phyloP scores from a whole-genome alignment of 345 rosid genomes.

The Passiflora organensis region DNA sequence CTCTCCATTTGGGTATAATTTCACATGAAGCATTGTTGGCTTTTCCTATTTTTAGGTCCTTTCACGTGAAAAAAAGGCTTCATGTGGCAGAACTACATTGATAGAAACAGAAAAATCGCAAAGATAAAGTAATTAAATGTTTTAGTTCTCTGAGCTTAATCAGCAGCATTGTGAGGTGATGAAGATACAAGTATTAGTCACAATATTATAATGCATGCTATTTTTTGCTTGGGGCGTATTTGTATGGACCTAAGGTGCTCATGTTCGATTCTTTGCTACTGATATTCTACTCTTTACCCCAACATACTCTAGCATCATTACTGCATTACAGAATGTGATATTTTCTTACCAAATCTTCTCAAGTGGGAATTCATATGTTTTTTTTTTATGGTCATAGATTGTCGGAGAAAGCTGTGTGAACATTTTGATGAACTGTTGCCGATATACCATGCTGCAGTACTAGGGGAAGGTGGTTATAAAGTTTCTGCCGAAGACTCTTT shows the following conservation, averaged over 20 bases:
- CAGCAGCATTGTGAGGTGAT: neutral
- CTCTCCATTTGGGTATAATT: no score
- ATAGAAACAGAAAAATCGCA: neutral
- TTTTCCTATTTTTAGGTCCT: no score
- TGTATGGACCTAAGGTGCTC: no score
- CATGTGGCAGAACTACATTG: neutral
- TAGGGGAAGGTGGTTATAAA: slow-evolving; percentile 75
- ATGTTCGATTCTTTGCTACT: no score
- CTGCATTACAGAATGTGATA: neutral
- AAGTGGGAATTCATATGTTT: slow-evolving; percentile 7
- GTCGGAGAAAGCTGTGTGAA: slow-evolving; percentile 80
- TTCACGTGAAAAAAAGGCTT: no score
- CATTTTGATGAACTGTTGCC: slow-evolving; percentile 73
- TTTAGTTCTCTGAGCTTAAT: neutral
- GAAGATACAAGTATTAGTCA: neutral
- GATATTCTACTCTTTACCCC: no score
- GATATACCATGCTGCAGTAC: slow-evolving; percentile 73
- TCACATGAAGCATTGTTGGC: no score
- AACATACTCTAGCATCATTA: neutral
- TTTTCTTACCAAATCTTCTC: neutral
- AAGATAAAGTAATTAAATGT: neutral
- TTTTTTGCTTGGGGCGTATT: no score
- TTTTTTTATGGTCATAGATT: slow-evolving; percentile 49
- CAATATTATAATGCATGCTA: no score
- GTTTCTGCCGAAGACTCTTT: slow-evolving; percentile 88